Percentiles rank a stretch among this genome's conserved stretches.
phyloP scores from a whole-genome alignment of 352 stramenopile species.

The Phytophthora ramorum region DNA sequence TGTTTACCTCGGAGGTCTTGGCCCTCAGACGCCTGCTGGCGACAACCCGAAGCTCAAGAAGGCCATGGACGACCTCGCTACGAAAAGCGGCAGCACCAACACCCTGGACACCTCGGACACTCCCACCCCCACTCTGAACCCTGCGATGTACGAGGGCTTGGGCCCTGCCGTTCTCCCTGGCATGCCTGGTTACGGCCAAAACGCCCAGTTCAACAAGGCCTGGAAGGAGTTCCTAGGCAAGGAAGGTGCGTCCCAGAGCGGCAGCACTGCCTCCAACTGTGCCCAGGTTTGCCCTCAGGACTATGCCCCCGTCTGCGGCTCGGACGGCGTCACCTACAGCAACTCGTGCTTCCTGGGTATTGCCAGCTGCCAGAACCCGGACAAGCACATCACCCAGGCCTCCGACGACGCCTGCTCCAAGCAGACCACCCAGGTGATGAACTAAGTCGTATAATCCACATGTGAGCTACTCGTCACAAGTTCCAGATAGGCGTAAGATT shows the following conservation, averaged over 20 bases:
- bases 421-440: constrained; percentile 8
- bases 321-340: no score
- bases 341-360: constrained; percentile 45
- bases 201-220: constrained; percentile 23
- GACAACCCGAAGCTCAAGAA: constrained; percentile 28
- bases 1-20: constrained; percentile 13
- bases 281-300: constrained; percentile 36
- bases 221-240: constrained; percentile 15
- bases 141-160: constrained; percentile 9
- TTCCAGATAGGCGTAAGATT: no score
- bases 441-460: not conserved
- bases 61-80: constrained; percentile 16
- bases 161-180: constrained; percentile 17
- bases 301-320: constrained; percentile 37
- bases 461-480: no score
- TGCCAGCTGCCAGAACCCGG: constrained; percentile 41
- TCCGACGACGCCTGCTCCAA: constrained; percentile 25
- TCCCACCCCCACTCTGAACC: not conserved
- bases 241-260: constrained; percentile 8
- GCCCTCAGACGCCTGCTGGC: constrained; percentile 10
- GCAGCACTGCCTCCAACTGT: constrained; percentile 19
- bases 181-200: constrained; percentile 26
- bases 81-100: constrained; percentile 6
- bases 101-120: not conserved
- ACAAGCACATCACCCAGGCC: constrained; percentile 29